Evolutionary conservation across 2,329 filamentous ascomycete species (phyloP), one percentile per base, ranked within the genome.

Genomic region (Nakataea oryzae): DNA sequence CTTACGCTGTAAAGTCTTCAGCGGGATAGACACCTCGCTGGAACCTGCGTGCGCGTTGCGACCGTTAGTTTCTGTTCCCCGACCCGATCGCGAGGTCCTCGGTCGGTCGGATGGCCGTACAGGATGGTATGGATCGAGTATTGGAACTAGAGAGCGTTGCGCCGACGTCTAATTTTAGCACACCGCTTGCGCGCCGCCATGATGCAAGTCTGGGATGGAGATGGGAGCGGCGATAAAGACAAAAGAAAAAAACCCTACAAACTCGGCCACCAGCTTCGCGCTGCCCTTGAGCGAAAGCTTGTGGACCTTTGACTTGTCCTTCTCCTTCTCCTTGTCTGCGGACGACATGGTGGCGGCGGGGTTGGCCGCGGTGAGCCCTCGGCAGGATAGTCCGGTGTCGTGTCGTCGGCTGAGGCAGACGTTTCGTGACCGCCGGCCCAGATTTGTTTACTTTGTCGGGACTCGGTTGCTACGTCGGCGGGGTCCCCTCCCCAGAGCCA

Each of bases 111-210:
- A 56, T 17, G 29, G 11, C 7, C 85, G 70, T 82, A 95, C 86
- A 99, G 81, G 63, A 99, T 97, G 0, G 93, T 96, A 72, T 99
- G 95, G 72, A 97, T 97, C 1, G 91, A 97, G 76, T 96, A 99
- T 81, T 99, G 92, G 72, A 99, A 99, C 85, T 90, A 69, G 9
- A 14, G 9, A 27, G 26, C 1, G 21, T 50, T 27, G 27, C 27
- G 28, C 17, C 41, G 12, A 30, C 17, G 30, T 28, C 28, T 26
- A 26, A 50, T 57, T n/a, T 21, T 28, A 29, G 55, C 55, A 28
- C 14, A 58, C 29, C 29, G 21, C 29, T 30, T 24, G 26, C 29
- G 21, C 6, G 57, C 60, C 26, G 2, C 24, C 2, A n/a, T n/a
- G n/a, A n/a, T n/a, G n/a, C n/a, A n/a, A n/a, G 7, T 0, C 2